Evolutionary conservation across 768 basidiomycete genomes (phyloP).

Genomic region (Termitomyces sp.): DNA sequence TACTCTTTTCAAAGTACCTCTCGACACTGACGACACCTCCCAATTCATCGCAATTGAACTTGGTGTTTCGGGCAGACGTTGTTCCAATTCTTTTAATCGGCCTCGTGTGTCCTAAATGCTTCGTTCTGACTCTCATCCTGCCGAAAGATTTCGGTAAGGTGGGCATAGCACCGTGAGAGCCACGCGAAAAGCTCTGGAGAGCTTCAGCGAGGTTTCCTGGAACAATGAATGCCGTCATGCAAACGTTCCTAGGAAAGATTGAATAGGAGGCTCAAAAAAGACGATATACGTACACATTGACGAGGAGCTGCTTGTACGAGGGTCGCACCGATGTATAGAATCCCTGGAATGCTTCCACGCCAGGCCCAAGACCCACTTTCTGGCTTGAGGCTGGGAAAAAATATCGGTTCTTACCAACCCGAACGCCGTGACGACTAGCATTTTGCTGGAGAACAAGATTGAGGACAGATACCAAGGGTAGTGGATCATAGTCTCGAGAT

Average conservation of each 20-base stretch:
- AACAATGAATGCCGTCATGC: constrained; percentile 50
- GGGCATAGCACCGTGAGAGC: constrained; percentile 38
- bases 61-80: constrained; percentile 31
- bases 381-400: constrained; percentile 41
- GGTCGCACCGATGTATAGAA: constrained; percentile 48
- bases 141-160: constrained; percentile 41
- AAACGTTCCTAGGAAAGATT: constrained; percentile 34
- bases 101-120: constrained; percentile 53
- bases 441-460: constrained; percentile 53
- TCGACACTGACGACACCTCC: constrained; percentile 54
- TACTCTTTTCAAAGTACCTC: constrained; percentile 59
- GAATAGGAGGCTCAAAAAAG: not conserved
- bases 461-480: constrained; percentile 49
- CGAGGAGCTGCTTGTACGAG: constrained; percentile 41
- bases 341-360: constrained; percentile 36
- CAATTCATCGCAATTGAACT: constrained; percentile 45
- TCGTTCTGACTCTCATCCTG: constrained; percentile 54
- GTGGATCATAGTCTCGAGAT: constrained; percentile 39
- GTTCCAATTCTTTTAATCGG: constrained; percentile 32
- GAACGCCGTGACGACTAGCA: constrained; percentile 38
- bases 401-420: constrained; percentile 49
- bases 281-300: constrained; percentile 39
- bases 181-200: constrained; percentile 39
- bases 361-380: constrained; percentile 22
- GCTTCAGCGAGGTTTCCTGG: constrained; percentile 61